Evolutionary conservation across 176 grass and related monocot species (phyloP).

Genomic region (Neostapfia colusana): DNA sequence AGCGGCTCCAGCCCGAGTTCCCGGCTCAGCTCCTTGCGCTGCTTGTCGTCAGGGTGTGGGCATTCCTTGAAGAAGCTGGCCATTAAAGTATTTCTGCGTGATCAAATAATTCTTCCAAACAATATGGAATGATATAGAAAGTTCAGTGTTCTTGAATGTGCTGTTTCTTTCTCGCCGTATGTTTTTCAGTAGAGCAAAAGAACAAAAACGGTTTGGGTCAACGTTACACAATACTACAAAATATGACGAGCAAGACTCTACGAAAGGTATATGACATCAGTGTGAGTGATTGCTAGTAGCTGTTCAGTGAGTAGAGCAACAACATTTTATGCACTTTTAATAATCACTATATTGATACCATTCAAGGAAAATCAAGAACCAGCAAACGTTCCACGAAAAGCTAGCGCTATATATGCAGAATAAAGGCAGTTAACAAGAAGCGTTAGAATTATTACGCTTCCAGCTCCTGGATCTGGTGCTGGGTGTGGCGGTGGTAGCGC

Average conservation of each 20-base stretch:
- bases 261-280: conserved; percentile 17
- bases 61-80: conserved; percentile 83
- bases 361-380: too few relatives aligned
- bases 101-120: too few relatives aligned
- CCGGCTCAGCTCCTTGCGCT: conserved; percentile 79
- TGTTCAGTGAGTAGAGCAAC: neutral
- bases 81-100: neutral
- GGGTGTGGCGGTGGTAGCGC: conserved; percentile 97
- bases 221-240: conserved; percentile 11
- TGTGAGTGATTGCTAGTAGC: neutral
- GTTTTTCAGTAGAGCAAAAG: too few relatives aligned
- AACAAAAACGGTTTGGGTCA: conserved; percentile 57
- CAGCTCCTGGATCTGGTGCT: conserved; percentile 98
- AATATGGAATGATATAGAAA: too few relatives aligned
- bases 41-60: conserved; percentile 82
- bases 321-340: conserved; percentile 39
- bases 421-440: too few relatives aligned
- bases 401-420: too few relatives aligned
- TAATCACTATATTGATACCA: too few relatives aligned
- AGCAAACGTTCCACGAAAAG: too few relatives aligned
- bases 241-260: neutral
- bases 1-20: conserved; percentile 76
- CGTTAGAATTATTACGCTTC: conserved; percentile 49
- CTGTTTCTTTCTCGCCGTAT: too few relatives aligned
- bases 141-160: too few relatives aligned